A percentile compares a stretch with the other conserved stretches of the same genome.
phyloP scores from a whole-genome alignment of 2,329 filamentous ascomycete genomes.

The Tolypocladium nubicola region DNA sequence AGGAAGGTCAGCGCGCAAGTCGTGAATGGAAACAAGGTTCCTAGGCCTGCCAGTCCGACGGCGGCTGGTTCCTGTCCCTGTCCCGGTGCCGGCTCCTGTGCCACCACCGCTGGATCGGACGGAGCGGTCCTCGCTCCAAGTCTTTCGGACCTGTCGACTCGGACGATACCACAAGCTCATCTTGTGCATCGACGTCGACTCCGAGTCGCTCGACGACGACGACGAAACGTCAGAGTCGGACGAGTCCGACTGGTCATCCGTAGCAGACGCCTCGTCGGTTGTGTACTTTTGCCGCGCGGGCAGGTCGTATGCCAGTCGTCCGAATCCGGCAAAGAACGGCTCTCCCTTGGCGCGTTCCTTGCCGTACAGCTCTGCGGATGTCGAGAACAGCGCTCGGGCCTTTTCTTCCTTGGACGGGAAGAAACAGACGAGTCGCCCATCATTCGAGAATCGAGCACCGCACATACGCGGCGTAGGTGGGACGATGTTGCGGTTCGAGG shows the following conservation, averaged over 20 bases:
- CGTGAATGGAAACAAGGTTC: constrained; percentile 64
- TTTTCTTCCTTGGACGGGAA: constrained; percentile 59
- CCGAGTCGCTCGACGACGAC: constrained; percentile 48
- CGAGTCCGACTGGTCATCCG: constrained; percentile 39
- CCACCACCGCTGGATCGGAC: constrained; percentile 50
- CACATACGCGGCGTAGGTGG: constrained; percentile 48
- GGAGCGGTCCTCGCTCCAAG: constrained; percentile 46
- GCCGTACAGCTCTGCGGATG: constrained; percentile 31
- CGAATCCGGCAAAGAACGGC: constrained; percentile 47
- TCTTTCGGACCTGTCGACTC: constrained; percentile 39
- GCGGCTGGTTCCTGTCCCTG: constrained; percentile 41
- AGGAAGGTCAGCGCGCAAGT: constrained; percentile 61
- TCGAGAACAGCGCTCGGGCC: constrained; percentile 37
- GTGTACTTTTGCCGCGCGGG: constrained; percentile 34
- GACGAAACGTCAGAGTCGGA: constrained; percentile 37
- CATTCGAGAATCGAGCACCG: constrained; percentile 50
- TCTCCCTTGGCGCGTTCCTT: constrained; percentile 41
- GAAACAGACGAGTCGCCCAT: constrained; percentile 55
- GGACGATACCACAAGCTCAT: constrained; percentile 46
- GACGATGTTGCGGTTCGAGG: constrained; percentile 39
- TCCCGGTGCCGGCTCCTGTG: constrained; percentile 38
- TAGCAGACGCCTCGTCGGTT: constrained; percentile 38
- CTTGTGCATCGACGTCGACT: constrained; percentile 52
- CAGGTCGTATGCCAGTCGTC: constrained; percentile 40
- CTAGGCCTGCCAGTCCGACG: constrained; percentile 40